phyloP scores from a whole-genome alignment of 2,329 filamentous ascomycete genomes.

The Colletotrichum gloeosporioides region DNA sequence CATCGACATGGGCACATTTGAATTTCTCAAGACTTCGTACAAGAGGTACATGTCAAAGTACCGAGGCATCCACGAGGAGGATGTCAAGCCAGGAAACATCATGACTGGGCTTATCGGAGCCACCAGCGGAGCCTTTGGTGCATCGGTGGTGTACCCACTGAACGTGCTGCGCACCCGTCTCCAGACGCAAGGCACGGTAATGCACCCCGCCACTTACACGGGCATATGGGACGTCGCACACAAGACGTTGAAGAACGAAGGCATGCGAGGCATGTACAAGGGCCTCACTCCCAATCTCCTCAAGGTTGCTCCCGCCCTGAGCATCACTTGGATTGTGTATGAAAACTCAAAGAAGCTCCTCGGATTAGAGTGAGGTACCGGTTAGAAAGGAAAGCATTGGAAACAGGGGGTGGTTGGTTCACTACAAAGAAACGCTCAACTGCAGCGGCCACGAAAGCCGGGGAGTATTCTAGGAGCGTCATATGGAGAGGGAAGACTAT shows the following conservation, averaged over 20 bases:
- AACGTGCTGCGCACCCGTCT: conserved; percentile 91
- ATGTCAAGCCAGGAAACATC: conserved; percentile 81
- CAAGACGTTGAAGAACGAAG: conserved; percentile 84
- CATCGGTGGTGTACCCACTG: conserved; percentile 92
- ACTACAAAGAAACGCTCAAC: neutral
- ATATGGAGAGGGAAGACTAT: neutral
- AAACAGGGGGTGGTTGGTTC: neutral
- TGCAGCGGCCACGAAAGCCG: neutral
- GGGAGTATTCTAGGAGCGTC: neutral
- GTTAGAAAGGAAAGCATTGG: neutral
- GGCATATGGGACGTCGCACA: conserved; percentile 88
- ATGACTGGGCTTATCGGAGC: conserved; percentile 89
- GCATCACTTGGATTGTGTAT: conserved; percentile 93
- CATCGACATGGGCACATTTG: conserved; percentile 95
- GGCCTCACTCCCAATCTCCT: conserved; percentile 93
- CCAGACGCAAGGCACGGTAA: conserved; percentile 92
- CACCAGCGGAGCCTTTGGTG: conserved; percentile 88
- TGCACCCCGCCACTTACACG: conserved; percentile 88
- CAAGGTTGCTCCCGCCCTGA: conserved; percentile 95
- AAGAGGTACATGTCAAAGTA: conserved; percentile 72
- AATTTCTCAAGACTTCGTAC: conserved; percentile 83
- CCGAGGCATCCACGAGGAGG: conserved; percentile 79
- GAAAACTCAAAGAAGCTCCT: conserved; percentile 85
- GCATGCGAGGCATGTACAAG: conserved; percentile 87
- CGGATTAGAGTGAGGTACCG: conserved; percentile 46